Evolutionary conservation across 2,329 filamentous ascomycete genomes (phyloP), one percentile per base, ranked within the genome.

Genomic region (Emmonsia crescens): DNA sequence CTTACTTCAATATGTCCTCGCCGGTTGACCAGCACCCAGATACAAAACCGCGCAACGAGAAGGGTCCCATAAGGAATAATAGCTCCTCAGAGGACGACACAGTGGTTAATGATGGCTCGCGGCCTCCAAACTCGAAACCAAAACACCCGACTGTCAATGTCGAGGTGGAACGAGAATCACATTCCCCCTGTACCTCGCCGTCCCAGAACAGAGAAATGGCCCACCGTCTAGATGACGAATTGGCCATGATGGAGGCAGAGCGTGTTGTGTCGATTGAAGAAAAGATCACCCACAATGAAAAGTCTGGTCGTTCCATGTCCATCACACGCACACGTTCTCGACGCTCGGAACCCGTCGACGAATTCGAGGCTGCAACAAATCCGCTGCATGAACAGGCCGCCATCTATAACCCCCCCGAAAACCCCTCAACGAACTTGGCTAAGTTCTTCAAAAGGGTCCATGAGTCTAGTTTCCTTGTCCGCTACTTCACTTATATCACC

Each of bases 401-500:
- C 46, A 75, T 85, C 54, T 89, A 88, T 72, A 83, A 82, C 67
- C 85, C 86, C 0, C 82, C 85, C 0, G 81, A 84, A 65, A 80
- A 86, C 64, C 85, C 85, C 2, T 79, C 79, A 12, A 88, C 82
- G 12, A 82, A 76, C 16, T 73, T 89, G 31, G 85, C 85, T 52
- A 84, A 82, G 64, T 80, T 87, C 63, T 81, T 89, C 70, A 88
- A 87, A 69, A 80, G 78, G 69, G 72, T 86, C 61, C 88, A 86
- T 71, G 79, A 80, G 62, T 89, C 83, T 1, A 87, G 82, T 66
- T 85, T 84, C 66, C 72, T 89, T 40, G 73, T 90, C 57, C 82
- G 88, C 54, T 91, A 89, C 70, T 81, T 89, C 67, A 83, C 84
- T 27, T 91, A 91, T 70, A 88, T 89, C 66, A 76, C 82, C 1